A percentile compares a stretch with the other conserved stretches of the same genome.
phyloP scores from a whole-genome alignment of 1,284 basidiomycete species.

The Volvariella surrecta region DNA sequence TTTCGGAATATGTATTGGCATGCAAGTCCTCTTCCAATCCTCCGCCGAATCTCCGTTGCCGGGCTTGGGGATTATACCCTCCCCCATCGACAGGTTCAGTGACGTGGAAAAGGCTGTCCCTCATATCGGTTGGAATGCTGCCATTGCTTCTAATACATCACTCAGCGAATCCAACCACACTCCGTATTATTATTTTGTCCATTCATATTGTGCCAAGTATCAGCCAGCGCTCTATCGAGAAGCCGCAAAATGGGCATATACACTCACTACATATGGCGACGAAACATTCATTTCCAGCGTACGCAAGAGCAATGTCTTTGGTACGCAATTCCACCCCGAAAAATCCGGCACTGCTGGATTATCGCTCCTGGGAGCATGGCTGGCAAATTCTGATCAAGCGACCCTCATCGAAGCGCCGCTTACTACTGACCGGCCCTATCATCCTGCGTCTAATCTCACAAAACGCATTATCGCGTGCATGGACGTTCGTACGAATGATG shows the following conservation, averaged over 20 bases:
- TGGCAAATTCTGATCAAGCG: constrained; percentile 24
- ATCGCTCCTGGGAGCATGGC: constrained; percentile 77
- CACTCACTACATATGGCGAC: constrained; percentile 87
- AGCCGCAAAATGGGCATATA: constrained; percentile 71
- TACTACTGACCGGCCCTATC: constrained; percentile 21
- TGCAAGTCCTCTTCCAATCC: constrained; percentile 89
- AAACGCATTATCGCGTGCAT: constrained; percentile 97
- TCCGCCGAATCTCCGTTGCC: constrained; percentile 67
- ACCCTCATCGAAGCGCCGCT: constrained; percentile 37
- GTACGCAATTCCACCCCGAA: constrained; percentile 97
- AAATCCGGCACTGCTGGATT: constrained; percentile 94
- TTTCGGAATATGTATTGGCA: constrained; percentile 97
- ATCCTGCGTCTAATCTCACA: constrained; percentile 57
- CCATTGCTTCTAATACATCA: constrained; percentile 13
- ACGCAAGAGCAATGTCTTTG: constrained; percentile 84
- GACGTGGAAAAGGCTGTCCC: constrained; percentile 81
- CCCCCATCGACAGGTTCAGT: constrained; percentile 60
- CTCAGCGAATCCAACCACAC: constrained; percentile 34
- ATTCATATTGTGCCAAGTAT: constrained; percentile 86
- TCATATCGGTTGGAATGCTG: constrained; percentile 97
- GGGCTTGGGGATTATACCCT: constrained; percentile 73
- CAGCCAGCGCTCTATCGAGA: constrained; percentile 43
- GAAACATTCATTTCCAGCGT: constrained; percentile 91
- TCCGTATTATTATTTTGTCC: constrained; percentile 91
- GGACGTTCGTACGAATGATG: constrained; percentile 95